Conservation (phyloP, 2,329 filamentous ascomycete species). For the Diaporthe longicolla region DNA sequence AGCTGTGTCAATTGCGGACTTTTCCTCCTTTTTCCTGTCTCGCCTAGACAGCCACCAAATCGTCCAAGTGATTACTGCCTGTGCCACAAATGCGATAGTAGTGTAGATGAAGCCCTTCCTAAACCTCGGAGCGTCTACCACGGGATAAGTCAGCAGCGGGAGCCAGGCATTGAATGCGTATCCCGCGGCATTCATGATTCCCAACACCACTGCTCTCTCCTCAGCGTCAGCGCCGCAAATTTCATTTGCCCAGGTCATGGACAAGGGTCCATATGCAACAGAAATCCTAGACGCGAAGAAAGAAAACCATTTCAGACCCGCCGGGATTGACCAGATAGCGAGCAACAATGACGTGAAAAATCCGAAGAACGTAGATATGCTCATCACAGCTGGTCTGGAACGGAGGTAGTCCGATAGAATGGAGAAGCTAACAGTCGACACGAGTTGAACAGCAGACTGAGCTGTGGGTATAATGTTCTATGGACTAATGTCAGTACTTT, state of each 20-base stretch:
- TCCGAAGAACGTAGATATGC: constrained; percentile 40
- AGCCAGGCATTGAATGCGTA: constrained; percentile 62
- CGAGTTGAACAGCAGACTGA: constrained; percentile 55
- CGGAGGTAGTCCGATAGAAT: constrained; percentile 68
- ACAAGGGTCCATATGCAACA: constrained; percentile 39
- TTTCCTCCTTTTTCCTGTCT: constrained; percentile 32
- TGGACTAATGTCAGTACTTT: background rate
- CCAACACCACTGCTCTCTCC: constrained; percentile 63
- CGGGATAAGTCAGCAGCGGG: constrained; percentile 55
- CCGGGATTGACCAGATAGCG: constrained; percentile 40
- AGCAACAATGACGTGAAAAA: constrained; percentile 41
- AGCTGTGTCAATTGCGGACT: constrained; percentile 44
- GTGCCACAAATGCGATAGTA: constrained; percentile 31
- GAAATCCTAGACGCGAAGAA: constrained; percentile 35
- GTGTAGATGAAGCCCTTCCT: constrained; percentile 52
- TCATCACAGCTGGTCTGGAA: constrained; percentile 40
- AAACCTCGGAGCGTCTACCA: constrained; percentile 56
- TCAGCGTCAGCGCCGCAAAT: constrained; percentile 61
- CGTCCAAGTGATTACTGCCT: constrained; percentile 41
- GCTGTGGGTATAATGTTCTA: constrained; percentile 63
- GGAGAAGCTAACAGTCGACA: constrained; percentile 66
- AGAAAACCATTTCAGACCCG: constrained; percentile 44
- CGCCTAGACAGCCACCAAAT: constrained; percentile 33
- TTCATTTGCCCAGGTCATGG: constrained; percentile 64
- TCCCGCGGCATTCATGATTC: constrained; percentile 61